These are phyloP conservation scores for Articulospora tetracladia DNA, from an alignment of 495 filamentous ascomycete genomes.

Conservation along the genomic window DNA sequence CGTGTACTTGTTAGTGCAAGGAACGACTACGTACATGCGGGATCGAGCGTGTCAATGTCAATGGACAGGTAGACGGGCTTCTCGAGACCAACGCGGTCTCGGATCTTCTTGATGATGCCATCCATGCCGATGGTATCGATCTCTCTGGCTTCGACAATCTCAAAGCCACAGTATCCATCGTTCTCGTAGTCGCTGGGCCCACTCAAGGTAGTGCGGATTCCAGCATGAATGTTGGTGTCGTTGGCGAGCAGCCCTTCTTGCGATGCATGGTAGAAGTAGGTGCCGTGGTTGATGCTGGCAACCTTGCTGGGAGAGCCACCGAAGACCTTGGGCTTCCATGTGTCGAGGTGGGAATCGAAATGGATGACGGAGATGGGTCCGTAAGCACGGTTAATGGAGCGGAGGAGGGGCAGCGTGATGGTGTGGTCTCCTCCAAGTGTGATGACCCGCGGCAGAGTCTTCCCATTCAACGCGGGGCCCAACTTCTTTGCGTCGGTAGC, in stretches of 20 bases:
- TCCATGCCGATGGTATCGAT: conserved; percentile 69
- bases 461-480: conserved; percentile 47
- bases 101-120: conserved; percentile 71
- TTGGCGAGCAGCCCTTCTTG: conserved; percentile 70
- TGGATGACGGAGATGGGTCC: conserved; percentile 64
- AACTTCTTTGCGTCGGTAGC: conserved; percentile 41
- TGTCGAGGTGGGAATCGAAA: conserved; percentile 62
- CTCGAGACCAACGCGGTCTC: conserved; percentile 57
- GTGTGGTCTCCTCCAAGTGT: conserved; percentile 68
- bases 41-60: conserved; percentile 77
- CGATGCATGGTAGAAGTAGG: conserved; percentile 72
- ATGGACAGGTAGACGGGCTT: conserved; percentile 73
- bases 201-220: conserved; percentile 72
- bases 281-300: conserved; percentile 72
- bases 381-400: conserved; percentile 63
- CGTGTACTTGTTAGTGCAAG: not conserved
- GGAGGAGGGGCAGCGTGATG: conserved; percentile 55
- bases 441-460: conserved; percentile 55
- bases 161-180: conserved; percentile 74
- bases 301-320: conserved; percentile 58
- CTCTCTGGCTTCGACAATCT: conserved; percentile 72
- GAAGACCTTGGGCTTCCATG: conserved; percentile 59
- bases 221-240: conserved; percentile 76
- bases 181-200: conserved; percentile 73
- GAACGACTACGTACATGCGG: conserved; percentile 52